phyloP scores from a whole-genome alignment of 495 filamentous ascomycete species.

The Penicillium diatomitis region DNA sequence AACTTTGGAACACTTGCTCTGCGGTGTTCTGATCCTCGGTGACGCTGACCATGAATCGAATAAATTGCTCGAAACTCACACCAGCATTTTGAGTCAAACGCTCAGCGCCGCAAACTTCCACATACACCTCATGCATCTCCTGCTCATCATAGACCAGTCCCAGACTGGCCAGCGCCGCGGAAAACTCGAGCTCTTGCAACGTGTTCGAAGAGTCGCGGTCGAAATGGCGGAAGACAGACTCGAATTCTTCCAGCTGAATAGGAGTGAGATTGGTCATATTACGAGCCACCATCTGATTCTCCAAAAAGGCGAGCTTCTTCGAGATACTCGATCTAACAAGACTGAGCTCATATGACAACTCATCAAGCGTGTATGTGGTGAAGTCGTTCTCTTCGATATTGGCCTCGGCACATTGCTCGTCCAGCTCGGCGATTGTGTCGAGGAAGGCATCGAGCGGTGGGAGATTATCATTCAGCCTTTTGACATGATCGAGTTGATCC shows the following conservation, averaged over 20 bases:
- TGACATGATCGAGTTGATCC: constrained; percentile 81
- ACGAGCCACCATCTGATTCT: constrained; percentile 93
- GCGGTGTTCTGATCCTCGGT: constrained; percentile 98
- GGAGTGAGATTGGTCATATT: constrained; percentile 98
- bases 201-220: constrained; percentile 88
- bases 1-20: constrained; percentile 94
- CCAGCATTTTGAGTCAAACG: constrained; percentile 37
- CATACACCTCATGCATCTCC: constrained; percentile 91
- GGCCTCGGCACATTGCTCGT: constrained; percentile 84
- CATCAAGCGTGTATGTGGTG: constrained; percentile 95
- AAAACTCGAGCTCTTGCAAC: constrained; percentile 91
- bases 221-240: constrained; percentile 95
- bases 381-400: constrained; percentile 99
- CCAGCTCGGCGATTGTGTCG: constrained; percentile 68
- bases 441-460: constrained; percentile 83
- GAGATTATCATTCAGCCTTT: constrained; percentile 68
- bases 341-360: constrained; percentile 86
- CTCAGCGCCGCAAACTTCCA: constrained; percentile 55
- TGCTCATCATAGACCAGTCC: constrained; percentile 90
- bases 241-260: constrained; percentile 96
- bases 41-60: constrained; percentile 96
- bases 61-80: constrained; percentile 97
- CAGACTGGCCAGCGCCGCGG: constrained; percentile 83
- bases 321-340: constrained; percentile 83
- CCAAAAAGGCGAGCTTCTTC: constrained; percentile 92